These are phyloP conservation scores for Fomes fomentarius DNA, from an alignment of 1,284 basidiomycete genomes.

Conservation along the genomic window DNA sequence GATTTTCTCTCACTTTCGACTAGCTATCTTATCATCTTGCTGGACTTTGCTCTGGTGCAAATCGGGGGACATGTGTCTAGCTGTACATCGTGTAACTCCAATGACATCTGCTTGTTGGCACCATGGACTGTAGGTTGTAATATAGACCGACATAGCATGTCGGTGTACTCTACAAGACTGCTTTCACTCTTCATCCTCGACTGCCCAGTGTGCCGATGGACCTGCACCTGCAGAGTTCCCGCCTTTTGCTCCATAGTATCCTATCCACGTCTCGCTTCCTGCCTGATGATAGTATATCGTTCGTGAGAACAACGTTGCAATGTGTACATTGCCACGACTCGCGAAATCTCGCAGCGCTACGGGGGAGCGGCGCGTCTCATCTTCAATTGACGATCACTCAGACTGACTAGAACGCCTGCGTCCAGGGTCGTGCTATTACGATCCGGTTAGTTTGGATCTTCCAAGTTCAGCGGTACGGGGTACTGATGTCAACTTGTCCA, in stretches of 20 bases:
- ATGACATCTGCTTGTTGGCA: slow-evolving; percentile 22
- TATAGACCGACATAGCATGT: slow-evolving; percentile 8
- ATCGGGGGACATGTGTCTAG: slow-evolving; percentile 16
- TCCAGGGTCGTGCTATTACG: too few relatives aligned
- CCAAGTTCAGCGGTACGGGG: too few relatives aligned
- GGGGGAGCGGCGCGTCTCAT: too few relatives aligned
- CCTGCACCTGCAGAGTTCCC: background rate
- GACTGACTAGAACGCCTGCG: too few relatives aligned
- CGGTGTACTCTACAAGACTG: slow-evolving; percentile 13
- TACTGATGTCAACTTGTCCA: too few relatives aligned
- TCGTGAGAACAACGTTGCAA: background rate
- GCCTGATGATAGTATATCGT: background rate
- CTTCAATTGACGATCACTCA: too few relatives aligned
- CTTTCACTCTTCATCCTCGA: background rate
- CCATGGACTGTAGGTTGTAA: slow-evolving; percentile 19
- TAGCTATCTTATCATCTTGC: slow-evolving; percentile 15
- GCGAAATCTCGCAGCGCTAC: too few relatives aligned
- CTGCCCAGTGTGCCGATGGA: background rate
- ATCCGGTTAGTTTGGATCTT: too few relatives aligned
- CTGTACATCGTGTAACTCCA: slow-evolving; percentile 24
- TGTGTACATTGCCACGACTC: too few relatives aligned
- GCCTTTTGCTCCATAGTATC: background rate
- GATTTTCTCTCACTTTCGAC: slow-evolving; percentile 16
- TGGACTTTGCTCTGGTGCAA: slow-evolving; percentile 8
- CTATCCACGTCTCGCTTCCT: background rate